Evolutionary conservation across 2,329 filamentous ascomycete species (phyloP).

Genomic region (Fusarium sp.): DNA sequence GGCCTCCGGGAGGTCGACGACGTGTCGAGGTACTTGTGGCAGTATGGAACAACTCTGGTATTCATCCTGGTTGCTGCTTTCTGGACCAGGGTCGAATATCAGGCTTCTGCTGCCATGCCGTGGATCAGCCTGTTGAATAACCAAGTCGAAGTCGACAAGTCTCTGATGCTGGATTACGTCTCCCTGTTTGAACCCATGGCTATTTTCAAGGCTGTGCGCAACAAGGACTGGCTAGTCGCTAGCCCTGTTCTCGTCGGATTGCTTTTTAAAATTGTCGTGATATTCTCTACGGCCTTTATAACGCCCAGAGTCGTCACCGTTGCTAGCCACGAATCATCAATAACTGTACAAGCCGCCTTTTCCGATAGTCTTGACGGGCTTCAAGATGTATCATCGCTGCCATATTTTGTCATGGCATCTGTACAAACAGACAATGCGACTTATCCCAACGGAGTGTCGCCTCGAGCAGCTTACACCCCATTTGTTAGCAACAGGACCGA

Average conservation of each 20-base stretch:
- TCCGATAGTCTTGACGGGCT: constrained; percentile 42
- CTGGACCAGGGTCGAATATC: constrained; percentile 54
- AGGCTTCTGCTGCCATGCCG: constrained; percentile 52
- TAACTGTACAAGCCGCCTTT: constrained; percentile 47
- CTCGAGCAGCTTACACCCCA: constrained; percentile 50
- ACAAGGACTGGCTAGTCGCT: constrained; percentile 51
- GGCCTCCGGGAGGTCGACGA: constrained; percentile 44
- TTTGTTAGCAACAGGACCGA: constrained; percentile 45
- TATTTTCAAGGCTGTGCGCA: constrained; percentile 45
- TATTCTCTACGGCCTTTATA: constrained; percentile 52
- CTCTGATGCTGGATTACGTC: constrained; percentile 52
- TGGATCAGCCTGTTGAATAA: constrained; percentile 51
- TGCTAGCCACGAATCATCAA: constrained; percentile 34
- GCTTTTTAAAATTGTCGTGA: constrained; percentile 48
- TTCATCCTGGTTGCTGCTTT: constrained; percentile 48
- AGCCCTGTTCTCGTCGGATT: constrained; percentile 42
- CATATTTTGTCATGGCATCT: constrained; percentile 50
- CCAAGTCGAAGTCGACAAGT: constrained; percentile 45
- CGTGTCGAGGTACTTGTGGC: constrained; percentile 51
- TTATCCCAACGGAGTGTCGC: constrained; percentile 49
- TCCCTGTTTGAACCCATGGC: constrained; percentile 46
- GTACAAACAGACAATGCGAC: constrained; percentile 45
- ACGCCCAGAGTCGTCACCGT: constrained; percentile 46
- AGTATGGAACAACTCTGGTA: constrained; percentile 50
- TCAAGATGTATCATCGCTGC: constrained; percentile 40